A percentile compares a stretch with the other conserved stretches of the same genome.
Conservation (phyloP, 2,329 filamentous ascomycete species). For the Phialemonium atrogriseum region DNA sequence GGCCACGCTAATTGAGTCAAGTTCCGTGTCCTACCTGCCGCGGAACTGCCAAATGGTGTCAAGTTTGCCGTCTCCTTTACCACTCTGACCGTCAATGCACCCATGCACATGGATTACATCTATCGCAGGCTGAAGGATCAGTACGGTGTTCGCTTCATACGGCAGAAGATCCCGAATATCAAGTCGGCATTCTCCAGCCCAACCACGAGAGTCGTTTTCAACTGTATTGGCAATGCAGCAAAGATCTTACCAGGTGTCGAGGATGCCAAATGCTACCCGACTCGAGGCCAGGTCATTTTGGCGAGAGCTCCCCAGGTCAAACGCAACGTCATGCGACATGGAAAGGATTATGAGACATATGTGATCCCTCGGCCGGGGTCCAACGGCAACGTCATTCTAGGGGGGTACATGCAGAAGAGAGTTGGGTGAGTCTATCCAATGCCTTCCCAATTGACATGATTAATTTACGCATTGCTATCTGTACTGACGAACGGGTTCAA, state of each 20-base stretch:
- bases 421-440: constrained; percentile 15
- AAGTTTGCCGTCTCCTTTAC: constrained; percentile 26
- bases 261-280: constrained; percentile 30
- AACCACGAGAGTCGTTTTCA: constrained; percentile 16
- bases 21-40: too few relatives aligned
- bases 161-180: constrained; percentile 19
- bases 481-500: too few relatives aligned
- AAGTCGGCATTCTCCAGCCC: constrained; percentile 16
- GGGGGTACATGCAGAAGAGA: constrained; percentile 30
- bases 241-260: constrained; percentile 24
- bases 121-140: constrained; percentile 15
- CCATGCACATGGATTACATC: constrained; percentile 26
- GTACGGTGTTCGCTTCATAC: constrained; percentile 23
- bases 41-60: constrained; percentile 21
- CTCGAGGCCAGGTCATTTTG: constrained; percentile 29
- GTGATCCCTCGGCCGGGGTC: constrained; percentile 28
- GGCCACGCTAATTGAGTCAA: too few relatives aligned
- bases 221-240: constrained; percentile 18
- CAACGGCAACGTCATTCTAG: constrained; percentile 26
- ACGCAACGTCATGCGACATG: constrained; percentile 29
- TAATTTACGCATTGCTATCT: too few relatives aligned
- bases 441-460: too few relatives aligned
- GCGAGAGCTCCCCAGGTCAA: constrained; percentile 22
- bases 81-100: constrained; percentile 27
- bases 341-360: constrained; percentile 30